Conservation (phyloP, 2,329 filamentous ascomycete species). For the Emmonsiellopsis sp. region DNA sequence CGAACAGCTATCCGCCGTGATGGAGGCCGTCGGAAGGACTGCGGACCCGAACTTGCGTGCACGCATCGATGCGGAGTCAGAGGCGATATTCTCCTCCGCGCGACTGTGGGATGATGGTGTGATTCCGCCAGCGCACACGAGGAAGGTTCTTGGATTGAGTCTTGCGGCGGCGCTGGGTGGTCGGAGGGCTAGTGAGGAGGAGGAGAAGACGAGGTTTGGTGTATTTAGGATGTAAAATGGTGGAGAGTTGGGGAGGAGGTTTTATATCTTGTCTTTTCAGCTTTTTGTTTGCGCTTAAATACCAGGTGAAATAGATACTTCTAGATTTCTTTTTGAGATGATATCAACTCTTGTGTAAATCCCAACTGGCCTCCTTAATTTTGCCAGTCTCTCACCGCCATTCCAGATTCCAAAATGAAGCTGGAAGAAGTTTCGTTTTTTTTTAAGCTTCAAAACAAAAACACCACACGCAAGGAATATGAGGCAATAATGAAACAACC, state of each 20-base stretch:
- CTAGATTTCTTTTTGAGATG: too few species aligned
- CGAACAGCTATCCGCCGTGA: slow-evolving; percentile 83
- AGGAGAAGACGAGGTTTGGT: slow-evolving; percentile 59
- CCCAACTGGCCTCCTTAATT: not conserved
- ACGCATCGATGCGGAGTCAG: slow-evolving; percentile 81
- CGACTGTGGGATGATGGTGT: slow-evolving; percentile 85
- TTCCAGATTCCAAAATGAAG: too few species aligned
- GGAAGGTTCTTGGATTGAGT: slow-evolving; percentile 62
- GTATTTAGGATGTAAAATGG: slow-evolving; percentile 68
- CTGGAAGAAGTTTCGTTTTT: too few species aligned
- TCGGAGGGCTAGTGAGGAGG: slow-evolving; percentile 44
- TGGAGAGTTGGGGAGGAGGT: not conserved
- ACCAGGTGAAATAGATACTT: too few species aligned
- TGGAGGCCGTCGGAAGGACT: slow-evolving; percentile 84
- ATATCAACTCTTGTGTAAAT: too few species aligned
- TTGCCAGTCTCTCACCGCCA: not conserved
- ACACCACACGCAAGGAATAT: too few species aligned
- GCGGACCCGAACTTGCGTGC: slow-evolving; percentile 71
- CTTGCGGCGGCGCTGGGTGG: slow-evolving; percentile 62
- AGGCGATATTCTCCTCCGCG: slow-evolving; percentile 79
- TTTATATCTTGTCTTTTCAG: not conserved
- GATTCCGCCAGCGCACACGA: slow-evolving; percentile 67
- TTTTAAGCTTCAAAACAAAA: too few species aligned
- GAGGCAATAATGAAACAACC: too few species aligned
- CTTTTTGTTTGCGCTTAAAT: not conserved